Evolutionary conservation across 441 rosid genomes (phyloP).

Genomic region (Adansonia rubrostipa): DNA sequence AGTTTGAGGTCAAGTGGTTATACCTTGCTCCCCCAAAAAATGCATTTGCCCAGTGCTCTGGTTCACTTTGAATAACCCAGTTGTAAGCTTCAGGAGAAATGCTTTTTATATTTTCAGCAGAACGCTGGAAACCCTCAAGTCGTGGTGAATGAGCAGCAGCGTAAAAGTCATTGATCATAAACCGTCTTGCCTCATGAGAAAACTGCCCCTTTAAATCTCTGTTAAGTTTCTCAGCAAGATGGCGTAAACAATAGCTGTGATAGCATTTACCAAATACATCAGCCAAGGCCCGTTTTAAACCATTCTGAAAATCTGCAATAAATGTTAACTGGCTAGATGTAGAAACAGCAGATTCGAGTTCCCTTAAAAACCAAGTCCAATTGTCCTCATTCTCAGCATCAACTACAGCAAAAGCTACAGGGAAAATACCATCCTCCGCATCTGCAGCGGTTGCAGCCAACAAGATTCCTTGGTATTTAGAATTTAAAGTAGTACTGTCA

Average conservation of each 20-base stretch:
- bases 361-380: slow-evolving; percentile 71
- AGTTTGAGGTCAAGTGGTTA: slow-evolving; percentile 60
- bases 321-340: slow-evolving; percentile 57
- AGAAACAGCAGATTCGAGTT: slow-evolving; percentile 54
- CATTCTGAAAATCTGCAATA: slow-evolving; percentile 67
- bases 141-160: slow-evolving; percentile 62
- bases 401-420: slow-evolving; percentile 71
- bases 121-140: slow-evolving; percentile 53
- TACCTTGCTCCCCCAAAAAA: slow-evolving; percentile 70
- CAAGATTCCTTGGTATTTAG: slow-evolving; percentile 67
- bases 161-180: slow-evolving; percentile 63
- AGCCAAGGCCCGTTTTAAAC: slow-evolving; percentile 58
- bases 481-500: slow-evolving; percentile 56
- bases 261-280: slow-evolving; percentile 51
- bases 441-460: slow-evolving; percentile 68
- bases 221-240: slow-evolving; percentile 66
- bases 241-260: slow-evolving; percentile 70
- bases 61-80: slow-evolving; percentile 75
- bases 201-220: slow-evolving; percentile 60
- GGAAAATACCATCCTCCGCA: slow-evolving; percentile 72
- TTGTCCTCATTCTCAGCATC: slow-evolving; percentile 72
- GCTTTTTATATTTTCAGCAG: slow-evolving; percentile 56
- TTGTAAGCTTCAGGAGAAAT: slow-evolving; percentile 71
- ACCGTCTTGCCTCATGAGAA: slow-evolving; percentile 75
- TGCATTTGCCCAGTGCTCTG: slow-evolving; percentile 75